Evolutionary conservation across 2,329 filamentous ascomycete species (phyloP).

Genomic region (Karstenula rhodostoma): DNA sequence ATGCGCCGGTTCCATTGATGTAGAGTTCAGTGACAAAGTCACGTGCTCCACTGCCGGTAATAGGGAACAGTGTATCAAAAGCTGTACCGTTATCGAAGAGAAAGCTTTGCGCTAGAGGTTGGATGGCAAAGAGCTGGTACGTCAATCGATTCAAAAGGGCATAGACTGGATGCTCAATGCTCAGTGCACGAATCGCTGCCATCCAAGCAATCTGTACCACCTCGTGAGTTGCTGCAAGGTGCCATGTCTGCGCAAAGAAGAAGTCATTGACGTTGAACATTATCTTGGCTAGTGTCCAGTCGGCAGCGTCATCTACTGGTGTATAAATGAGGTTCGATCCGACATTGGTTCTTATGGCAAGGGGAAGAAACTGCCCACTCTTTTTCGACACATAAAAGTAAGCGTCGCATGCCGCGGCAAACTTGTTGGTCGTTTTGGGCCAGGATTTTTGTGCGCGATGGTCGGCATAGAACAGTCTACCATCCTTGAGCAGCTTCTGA

Average conservation of each 20-base stretch:
- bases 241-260: conserved; percentile 55
- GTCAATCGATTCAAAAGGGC: conserved; percentile 36
- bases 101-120: conserved; percentile 35
- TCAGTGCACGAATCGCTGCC: conserved; percentile 58
- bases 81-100: conserved; percentile 36
- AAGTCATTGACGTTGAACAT: conserved; percentile 60
- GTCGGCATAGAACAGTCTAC: conserved; percentile 56
- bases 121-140: conserved; percentile 24
- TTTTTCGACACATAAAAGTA: conserved; percentile 57
- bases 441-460: conserved; percentile 48
- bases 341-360: conserved; percentile 59
- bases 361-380: conserved; percentile 56
- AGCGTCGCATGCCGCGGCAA: conserved; percentile 54
- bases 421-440: conserved; percentile 39
- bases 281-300: conserved; percentile 62
- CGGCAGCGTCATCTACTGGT: conserved; percentile 53
- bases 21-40: conserved; percentile 30
- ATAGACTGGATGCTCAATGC: conserved; percentile 56
- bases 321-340: conserved; percentile 57
- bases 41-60: conserved; percentile 38
- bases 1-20: conserved; percentile 37
- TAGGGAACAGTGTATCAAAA: conserved; percentile 46
- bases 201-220: conserved; percentile 55
- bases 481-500: conserved; percentile 42
- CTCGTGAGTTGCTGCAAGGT: conserved; percentile 56